Evolutionary conservation across 2,329 filamentous ascomycete genomes (phyloP), one percentile per base, ranked within the genome.

Genomic region (Fusarium floridanum): DNA sequence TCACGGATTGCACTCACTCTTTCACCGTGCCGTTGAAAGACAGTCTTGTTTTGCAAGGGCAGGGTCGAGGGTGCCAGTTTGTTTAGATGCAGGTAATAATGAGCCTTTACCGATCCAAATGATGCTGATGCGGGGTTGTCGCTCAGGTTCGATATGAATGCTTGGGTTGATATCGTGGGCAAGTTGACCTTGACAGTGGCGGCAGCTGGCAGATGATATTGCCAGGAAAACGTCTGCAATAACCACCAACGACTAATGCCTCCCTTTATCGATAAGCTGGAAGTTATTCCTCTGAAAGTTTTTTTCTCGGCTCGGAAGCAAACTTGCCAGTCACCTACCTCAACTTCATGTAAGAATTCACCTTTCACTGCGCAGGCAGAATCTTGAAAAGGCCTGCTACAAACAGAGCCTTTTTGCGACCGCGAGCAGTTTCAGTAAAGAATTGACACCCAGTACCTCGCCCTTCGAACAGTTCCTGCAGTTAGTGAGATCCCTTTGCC

Each of bases 321-420:
- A 59, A 68, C 60, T 55, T 22, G 60, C 34, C 37, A 60, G 32
- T 56, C 65, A 63, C 64, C 55, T 12, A 61, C 37, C 45, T 64
- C 41, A 43, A 41, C 57, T 59, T 70, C 61, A 56, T 41, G 27
- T 53, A 53, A 70, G 62, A 68, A 64, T 64, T 36, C 60, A 61
- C 65, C 63, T 53, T 70, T 70, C 39, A 73, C 72, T 75, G 72
- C 65, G 55, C 68, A 64, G 32, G 72, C 72, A 74, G 68, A 61
- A 73, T 74, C 72, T 74, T 74, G 68, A 74, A 74, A 69, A 75
- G 72, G 68, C 72, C 68, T 75, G 72, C 72, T 64, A 74, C 68
- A 74, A 74, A 74, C 72, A 74, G 48, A 72, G 66, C 68, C 72
- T 64, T 70, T 75, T 72, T 74, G 72, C 72, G 72, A 74, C 70